Evolutionary conservation across 176 grass and related monocot species (phyloP).

Genomic region (Oryza glaberrima): DNA sequence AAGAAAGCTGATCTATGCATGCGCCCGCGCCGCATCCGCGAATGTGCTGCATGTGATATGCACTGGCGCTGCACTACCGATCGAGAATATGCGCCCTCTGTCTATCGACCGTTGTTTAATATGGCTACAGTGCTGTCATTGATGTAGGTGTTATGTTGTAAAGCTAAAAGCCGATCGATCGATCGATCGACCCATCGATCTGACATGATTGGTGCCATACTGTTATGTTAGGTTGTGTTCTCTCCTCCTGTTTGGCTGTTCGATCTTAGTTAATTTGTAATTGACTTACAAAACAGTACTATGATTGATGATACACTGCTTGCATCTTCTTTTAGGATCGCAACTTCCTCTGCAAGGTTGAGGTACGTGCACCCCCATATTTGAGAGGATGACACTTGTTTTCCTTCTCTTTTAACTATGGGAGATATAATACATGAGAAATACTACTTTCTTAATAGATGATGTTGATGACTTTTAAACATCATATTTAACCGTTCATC

Average conservation of each 20-base stretch:
- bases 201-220: neutral
- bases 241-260: neutral
- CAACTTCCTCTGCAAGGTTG: neutral
- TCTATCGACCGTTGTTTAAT: neutral
- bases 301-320: neutral
- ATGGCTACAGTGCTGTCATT: neutral
- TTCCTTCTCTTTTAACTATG: neutral
- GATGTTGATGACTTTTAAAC: too few species aligned
- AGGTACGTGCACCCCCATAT: neutral
- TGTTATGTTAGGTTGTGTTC: too few species aligned
- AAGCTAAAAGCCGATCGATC: neutral
- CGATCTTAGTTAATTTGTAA: neutral
- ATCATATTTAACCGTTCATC: too few species aligned
- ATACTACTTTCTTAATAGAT: too few species aligned
- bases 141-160: neutral
- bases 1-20: neutral
- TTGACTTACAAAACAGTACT: neutral
- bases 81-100: conserved; percentile 2
- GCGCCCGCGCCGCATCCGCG: neutral
- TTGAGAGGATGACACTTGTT: neutral
- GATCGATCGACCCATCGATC: neutral
- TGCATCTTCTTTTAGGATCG: neutral
- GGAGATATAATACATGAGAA: too few species aligned
- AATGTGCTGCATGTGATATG: conserved; percentile 51
- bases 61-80: conserved; percentile 8